Percentiles rank a stretch among this genome's conserved stretches.
Conservation (phyloP, 805 yeast genomes). For the Kazachstania taianensis region DNA sequence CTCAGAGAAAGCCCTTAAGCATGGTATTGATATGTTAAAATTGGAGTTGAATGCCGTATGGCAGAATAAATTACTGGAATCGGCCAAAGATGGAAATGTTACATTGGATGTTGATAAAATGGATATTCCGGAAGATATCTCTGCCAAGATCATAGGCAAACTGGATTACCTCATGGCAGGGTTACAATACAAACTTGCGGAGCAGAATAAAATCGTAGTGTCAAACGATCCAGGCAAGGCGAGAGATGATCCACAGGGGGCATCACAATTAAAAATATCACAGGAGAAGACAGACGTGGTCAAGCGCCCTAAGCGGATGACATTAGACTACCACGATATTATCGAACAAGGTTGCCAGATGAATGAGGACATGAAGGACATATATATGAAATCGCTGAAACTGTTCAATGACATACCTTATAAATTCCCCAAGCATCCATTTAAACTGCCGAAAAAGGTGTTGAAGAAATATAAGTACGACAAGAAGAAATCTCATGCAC, state of each 20-base stretch:
- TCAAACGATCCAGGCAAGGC: background rate
- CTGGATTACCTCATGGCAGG: constrained; percentile 22
- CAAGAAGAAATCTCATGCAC: constrained; percentile 5
- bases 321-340: constrained; percentile 21
- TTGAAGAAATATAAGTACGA: constrained; percentile 11
- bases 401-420: constrained; percentile 25
- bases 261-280: background rate
- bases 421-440: constrained; percentile 13
- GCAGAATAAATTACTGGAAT: constrained; percentile 17
- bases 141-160: constrained; percentile 15
- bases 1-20: constrained; percentile 16
- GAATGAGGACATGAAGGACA: constrained; percentile 24
- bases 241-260: background rate
- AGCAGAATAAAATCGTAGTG: constrained; percentile 13
- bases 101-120: constrained; percentile 19
- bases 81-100: constrained; percentile 9
- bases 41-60: constrained; percentile 23
- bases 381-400: constrained; percentile 26
- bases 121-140: constrained; percentile 14
- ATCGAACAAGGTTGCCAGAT: constrained; percentile 23
- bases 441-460: constrained; percentile 19
- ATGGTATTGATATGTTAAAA: constrained; percentile 19
- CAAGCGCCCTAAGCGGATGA: constrained; percentile 10
- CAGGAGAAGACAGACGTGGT: constrained; percentile 4
- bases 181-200: constrained; percentile 20